Conservation (phyloP, 2,329 filamentous ascomycete species). For the Bipolaris victoriae region DNA sequence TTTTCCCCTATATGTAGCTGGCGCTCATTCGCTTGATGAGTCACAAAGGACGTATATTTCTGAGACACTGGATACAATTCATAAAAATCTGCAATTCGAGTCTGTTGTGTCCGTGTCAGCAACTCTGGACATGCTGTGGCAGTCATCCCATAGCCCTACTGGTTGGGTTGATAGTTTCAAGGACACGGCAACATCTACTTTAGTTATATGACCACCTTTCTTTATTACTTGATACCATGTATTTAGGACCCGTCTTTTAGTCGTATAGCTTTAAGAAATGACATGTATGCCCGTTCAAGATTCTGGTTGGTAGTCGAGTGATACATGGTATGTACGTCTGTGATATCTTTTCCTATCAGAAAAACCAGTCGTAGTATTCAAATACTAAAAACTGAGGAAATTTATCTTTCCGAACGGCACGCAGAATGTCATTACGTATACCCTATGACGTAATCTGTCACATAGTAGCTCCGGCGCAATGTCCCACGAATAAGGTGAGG, state of each 20-base stretch:
- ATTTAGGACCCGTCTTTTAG: neutral
- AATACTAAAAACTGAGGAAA: too few relatives aligned
- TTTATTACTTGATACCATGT: neutral
- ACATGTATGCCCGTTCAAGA: too few relatives aligned
- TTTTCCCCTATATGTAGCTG: constrained; percentile 24
- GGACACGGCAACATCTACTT: constrained; percentile 4
- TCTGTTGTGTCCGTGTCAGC: constrained; percentile 15
- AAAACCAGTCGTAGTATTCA: too few relatives aligned
- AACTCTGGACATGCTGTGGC: constrained; percentile 13
- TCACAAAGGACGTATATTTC: constrained; percentile 7
- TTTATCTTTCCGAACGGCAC: too few relatives aligned
- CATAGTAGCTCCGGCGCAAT: too few relatives aligned
- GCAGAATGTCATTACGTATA: too few relatives aligned
- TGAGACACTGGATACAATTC: constrained; percentile 14
- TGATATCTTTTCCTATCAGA: too few relatives aligned
- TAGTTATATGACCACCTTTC: constrained; percentile 1
- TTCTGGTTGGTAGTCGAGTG: too few relatives aligned
- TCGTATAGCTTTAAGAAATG: too few relatives aligned
- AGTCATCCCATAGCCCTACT: constrained; percentile 7
- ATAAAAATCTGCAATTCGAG: constrained; percentile 20
- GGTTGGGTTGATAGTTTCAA: constrained; percentile 13
- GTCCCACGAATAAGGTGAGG: too few relatives aligned
- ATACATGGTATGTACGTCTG: too few relatives aligned
- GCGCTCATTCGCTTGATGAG: constrained; percentile 15
- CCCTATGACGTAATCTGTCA: too few relatives aligned